A percentile compares a stretch with the other conserved stretches of the same genome.
phyloP scores from a whole-genome alignment of 352 stramenopile species.

The Phytophthora pluvialis region DNA sequence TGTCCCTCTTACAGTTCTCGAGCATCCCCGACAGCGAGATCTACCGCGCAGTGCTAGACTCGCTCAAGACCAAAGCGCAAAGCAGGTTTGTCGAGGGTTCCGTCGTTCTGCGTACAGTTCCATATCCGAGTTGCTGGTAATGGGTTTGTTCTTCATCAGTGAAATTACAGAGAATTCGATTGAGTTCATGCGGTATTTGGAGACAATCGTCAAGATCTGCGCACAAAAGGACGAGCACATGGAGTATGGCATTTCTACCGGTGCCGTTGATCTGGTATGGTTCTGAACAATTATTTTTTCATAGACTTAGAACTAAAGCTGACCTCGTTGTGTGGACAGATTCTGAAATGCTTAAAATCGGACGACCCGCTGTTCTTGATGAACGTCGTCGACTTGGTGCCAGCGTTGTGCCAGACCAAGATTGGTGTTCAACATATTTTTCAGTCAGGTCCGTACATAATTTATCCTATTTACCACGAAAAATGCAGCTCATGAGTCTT shows the following conservation, averaged over 20 bases:
- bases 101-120: neutral
- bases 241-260: slow-evolving; percentile 56
- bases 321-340: slow-evolving; percentile 38
- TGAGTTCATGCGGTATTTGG: slow-evolving; percentile 82
- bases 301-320: slow-evolving; percentile 9
- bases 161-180: slow-evolving; percentile 59
- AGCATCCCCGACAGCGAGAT: slow-evolving; percentile 43
- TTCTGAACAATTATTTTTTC: slow-evolving; percentile 4
- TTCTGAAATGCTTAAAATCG: slow-evolving; percentile 76
- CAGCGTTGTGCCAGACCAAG: slow-evolving; percentile 69
- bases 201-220: slow-evolving; percentile 71
- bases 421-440: slow-evolving; percentile 77
- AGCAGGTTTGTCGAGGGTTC: slow-evolving; percentile 44
- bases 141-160: slow-evolving; percentile 25
- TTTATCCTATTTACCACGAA: neutral
- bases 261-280: slow-evolving; percentile 51
- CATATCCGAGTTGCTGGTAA: slow-evolving; percentile 1
- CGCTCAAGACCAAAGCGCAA: slow-evolving; percentile 49
- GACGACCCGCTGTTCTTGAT: slow-evolving; percentile 84
- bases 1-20: slow-evolving; percentile 41
- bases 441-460: slow-evolving; percentile 60
- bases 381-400: slow-evolving; percentile 85
- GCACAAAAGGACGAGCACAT: slow-evolving; percentile 64
- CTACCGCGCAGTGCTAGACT: slow-evolving; percentile 60
- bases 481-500: slow-evolving; percentile 9